A percentile compares a stretch with the other conserved stretches of the same genome.
Conservation (phyloP, 2,329 filamentous ascomycete species). For the Penicillium sp. region DNA sequence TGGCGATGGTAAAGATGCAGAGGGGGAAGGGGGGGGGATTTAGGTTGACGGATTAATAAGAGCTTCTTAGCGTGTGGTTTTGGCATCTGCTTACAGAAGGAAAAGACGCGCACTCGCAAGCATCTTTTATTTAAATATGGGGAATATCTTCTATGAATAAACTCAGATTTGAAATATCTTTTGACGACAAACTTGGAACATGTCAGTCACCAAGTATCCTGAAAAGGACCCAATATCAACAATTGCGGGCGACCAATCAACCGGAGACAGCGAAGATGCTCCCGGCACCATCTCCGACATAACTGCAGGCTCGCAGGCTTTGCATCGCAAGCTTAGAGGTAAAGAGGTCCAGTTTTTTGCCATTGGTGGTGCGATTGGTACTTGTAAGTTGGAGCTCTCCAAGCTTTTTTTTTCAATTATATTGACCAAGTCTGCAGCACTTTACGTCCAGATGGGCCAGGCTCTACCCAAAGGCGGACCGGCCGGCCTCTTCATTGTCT, state of each 20-base stretch:
- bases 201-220: no score
- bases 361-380: slow-evolving; percentile 37
- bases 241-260: no score
- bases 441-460: slow-evolving; percentile 32
- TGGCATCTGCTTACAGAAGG: background rate
- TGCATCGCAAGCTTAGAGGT: no score
- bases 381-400: slow-evolving; percentile 22
- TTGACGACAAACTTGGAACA: no score
- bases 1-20: background rate
- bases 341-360: slow-evolving; percentile 16
- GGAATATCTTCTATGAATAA: no score
- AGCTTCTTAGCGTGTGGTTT: background rate
- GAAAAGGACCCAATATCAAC: no score
- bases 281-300: no score
- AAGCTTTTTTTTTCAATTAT: no score
- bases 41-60: background rate
- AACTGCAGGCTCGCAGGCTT: no score
- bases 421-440: background rate
- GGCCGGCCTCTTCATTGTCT: slow-evolving; percentile 35
- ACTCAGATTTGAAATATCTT: no score
- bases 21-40: background rate
- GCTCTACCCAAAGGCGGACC: slow-evolving; percentile 37
- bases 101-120: background rate
- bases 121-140: background rate
- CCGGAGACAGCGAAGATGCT: no score